Conservation (phyloP, 805 yeast genomes). For the Kregervanrija fluxuum region DNA sequence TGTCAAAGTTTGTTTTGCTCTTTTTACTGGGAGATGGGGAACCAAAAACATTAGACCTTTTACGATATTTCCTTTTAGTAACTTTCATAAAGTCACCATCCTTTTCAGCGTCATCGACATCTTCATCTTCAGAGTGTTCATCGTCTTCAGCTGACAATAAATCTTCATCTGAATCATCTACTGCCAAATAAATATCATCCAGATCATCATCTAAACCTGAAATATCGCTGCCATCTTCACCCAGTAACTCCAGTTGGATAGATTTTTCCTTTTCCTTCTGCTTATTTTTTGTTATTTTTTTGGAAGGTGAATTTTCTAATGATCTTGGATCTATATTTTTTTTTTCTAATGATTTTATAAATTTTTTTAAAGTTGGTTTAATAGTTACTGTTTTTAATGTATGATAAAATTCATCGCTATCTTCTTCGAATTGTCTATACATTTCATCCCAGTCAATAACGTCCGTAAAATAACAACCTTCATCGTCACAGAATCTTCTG, state of each 20-base stretch:
- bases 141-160: constrained; percentile 4
- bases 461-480: constrained; percentile 28
- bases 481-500: constrained; percentile 34
- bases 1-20: neutral
- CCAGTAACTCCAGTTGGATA: neutral
- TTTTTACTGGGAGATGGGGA: neutral
- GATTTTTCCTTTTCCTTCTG: constrained; percentile 4
- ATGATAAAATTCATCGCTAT: constrained; percentile 27
- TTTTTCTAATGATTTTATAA: constrained; percentile 1
- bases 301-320: constrained; percentile 1
- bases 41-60: neutral
- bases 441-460: constrained; percentile 34
- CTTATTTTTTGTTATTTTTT: constrained; percentile 4
- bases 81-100: constrained; percentile 5
- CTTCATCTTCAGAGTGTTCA: constrained; percentile 10
- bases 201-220: constrained; percentile 9
- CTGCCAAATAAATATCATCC: constrained; percentile 6
- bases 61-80: constrained; percentile 1
- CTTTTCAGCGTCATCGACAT: constrained; percentile 10
- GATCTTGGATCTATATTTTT: constrained; percentile 13
- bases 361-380: constrained; percentile 19
- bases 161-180: no score
- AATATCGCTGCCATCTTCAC: constrained; percentile 8
- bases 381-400: constrained; percentile 25
- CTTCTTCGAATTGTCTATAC: constrained; percentile 16